phyloP scores from a whole-genome alignment of 1,284 basidiomycete species.

The Tylopilus sp. region DNA sequence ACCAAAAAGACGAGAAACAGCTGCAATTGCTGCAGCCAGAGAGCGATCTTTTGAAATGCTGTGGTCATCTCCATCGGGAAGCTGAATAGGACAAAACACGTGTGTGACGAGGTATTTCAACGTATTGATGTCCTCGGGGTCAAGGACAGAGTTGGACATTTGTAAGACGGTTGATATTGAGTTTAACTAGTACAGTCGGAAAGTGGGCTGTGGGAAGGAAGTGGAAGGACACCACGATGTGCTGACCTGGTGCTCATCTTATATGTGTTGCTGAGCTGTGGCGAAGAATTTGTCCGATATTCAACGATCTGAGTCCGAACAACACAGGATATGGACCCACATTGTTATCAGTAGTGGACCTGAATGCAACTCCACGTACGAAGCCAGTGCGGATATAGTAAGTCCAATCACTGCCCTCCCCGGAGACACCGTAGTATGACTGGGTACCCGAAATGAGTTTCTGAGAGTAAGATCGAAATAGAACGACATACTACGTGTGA shows the following conservation, averaged over 20 bases:
- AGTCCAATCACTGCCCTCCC: not conserved
- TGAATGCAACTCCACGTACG: too few species aligned
- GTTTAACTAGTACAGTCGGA: not conserved
- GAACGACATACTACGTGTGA: not conserved
- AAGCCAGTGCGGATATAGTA: not conserved
- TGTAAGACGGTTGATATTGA: not conserved
- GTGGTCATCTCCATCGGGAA: constrained; percentile 29
- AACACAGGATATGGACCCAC: constrained; percentile 2
- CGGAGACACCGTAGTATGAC: too few species aligned
- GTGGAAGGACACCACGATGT: not conserved
- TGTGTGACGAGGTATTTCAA: constrained; percentile 30
- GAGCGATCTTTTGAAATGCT: constrained; percentile 13
- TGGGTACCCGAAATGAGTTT: not conserved
- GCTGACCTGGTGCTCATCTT: not conserved
- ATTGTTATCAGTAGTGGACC: too few species aligned
- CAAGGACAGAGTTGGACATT: constrained; percentile 12
- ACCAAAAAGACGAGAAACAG: constrained; percentile 12
- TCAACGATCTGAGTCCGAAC: constrained; percentile 47
- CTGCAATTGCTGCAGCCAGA: constrained; percentile 7
- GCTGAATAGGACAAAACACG: constrained; percentile 29
- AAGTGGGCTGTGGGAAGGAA: not conserved
- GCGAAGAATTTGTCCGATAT: not conserved
- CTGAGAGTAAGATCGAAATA: not conserved
- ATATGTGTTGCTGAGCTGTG: not conserved
- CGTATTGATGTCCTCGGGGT: not conserved